Evolutionary conservation across 495 filamentous ascomycete species (phyloP), one percentile per base, ranked within the genome.

Genomic region (Xylaria curta): DNA sequence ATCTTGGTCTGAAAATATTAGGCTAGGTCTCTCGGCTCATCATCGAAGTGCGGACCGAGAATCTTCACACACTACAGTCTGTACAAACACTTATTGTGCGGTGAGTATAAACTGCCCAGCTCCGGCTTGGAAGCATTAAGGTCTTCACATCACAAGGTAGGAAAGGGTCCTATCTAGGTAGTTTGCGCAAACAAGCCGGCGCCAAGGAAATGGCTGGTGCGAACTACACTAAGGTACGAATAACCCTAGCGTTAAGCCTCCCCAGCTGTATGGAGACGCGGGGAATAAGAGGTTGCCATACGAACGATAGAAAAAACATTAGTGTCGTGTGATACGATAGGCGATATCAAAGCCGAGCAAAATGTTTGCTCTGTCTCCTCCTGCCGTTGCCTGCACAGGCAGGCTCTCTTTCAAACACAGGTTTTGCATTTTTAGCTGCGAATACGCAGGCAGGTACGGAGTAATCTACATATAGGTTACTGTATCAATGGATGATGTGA

Each of bases 261-360:
- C n/a, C 19, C 28, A 51, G 63, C 46, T 46, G 44, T 26, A 49
- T 56, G 49, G 65, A 36, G 65, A 67, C 49, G 65, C 65, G 65
- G 65, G 65, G 65, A 66, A 66, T 38, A 31, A 24, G 6, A 51
- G 24, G 46, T 51, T 53, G 44, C 17, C 28, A 44, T 42, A 42
- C 60, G 60, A 42, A 63, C 38, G 8, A 44, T 19, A 59, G 58
- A n/a, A 17, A 60, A 31, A 60, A 60, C 19, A 36, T 40, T 60
- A 21, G 31, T 36, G 31, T n/a, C 31, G 56, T 38, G 56, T 60
- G 56, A 38, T 38, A n/a, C 15, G 51, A 54, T 28, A 28, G 51
- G 17, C 12, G 51, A 26, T 26, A 24, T 53, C 7, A 26, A 53
- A 26, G 49, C 49, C 9, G 49, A 53, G 21, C 49, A 26, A 53